Base-by-base conservation (phyloP, 192 early-diverging fungal species). In the Mortierella antarctica region DNA sequence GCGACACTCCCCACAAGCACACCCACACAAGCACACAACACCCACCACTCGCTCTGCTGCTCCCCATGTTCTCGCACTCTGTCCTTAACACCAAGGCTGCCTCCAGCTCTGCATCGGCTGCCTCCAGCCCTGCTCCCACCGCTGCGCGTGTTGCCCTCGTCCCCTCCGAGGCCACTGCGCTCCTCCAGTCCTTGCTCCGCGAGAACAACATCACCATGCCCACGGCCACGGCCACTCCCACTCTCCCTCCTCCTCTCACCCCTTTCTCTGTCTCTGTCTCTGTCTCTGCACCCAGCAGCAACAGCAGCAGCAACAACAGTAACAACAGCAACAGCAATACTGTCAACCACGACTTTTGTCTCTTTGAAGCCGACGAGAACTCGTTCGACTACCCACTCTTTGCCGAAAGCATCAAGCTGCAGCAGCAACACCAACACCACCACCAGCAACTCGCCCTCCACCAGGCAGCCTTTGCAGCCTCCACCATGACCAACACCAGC, bases 321-420 rank as follows among this genome's bases (percentile, higher is more conserved):
- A 18, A 11, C 21, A n/a, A 42, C 11, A 55, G 12, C 40, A 60
- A 47, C 63, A 45, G 41, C 41, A 74, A 74, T 52, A 74, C 73
- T 14, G 42, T 74, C 57, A 48, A 40, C 42, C 57, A 50, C 20
- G 73, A 74, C 46, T 74, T 74, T 52, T 65, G 57, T 51, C 73
- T 74, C 59, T 74, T 67, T 48, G 73, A 66, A 14, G 42, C 65
- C 23, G 58, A 67, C 18, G 65, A 67, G n/a, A 15, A 64, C 15
- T 51, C 65, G 17, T 74, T 74, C 47, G 73, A 74, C 53, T 74
- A 67, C 20, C 73, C 73, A 0, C 65, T 74, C 59, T 74, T 74
- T 74, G 14, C 47, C 39, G 57, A 63, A 17, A 57, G 18, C 31
- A 11, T 46, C 40, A 66, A 74, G 39, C 45, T 61, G 51, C 59